Base-by-base conservation (phyloP, 371 early-diverging fungal species). In the Apophysomyces sp. region DNA sequence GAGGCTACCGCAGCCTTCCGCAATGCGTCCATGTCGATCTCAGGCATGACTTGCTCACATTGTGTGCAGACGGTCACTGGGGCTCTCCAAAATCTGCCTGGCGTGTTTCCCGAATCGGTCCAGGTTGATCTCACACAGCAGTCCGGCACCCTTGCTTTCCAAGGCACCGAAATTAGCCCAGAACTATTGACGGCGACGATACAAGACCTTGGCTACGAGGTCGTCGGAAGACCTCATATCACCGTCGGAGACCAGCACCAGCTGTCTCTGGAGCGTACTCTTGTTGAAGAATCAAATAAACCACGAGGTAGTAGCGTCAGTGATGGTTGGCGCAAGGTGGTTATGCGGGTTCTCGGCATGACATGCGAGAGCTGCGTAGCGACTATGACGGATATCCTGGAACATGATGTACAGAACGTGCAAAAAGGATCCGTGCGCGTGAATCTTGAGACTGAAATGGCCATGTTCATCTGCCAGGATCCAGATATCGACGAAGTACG, bases 41-140 rank as follows among this genome's bases (percentile, higher is more conserved):
- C 68, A 0, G 94, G 94, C 30, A 92, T 94, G 93, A 93, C 94
- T 0, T 93, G 94, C 71, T 75, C 83, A 15, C 88, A 90, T 39
- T 93, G 94, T 71, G 91, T 91, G 8, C 72, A 76, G 13, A 79
- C 90, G 0, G 85, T 93, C 51, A 78, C 87, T 34, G 59, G 65
- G 13, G 71, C 74, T 0, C 37, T 86, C 6, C 64, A 64, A 40
- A 41, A 59, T 0, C 51, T 82, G 12, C 71, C 78, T 0, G 91
- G 90, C 15, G 86, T 90, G 3, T 37, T 73, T 18, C 65, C 55
- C 52, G 72, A 65, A 29, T 76, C 76, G n/a, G 72, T 86, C n/a
- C 62, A 65, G 13, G 78, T 85, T 36, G 69, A 69, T n/a, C 66
- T 83, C 1, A 74, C 78, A 1, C 73, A 72, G 0, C 80, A 73